phyloP scores from a whole-genome alignment of 192 early-diverging fungal species.

The Rhizophlyctis rosea region DNA sequence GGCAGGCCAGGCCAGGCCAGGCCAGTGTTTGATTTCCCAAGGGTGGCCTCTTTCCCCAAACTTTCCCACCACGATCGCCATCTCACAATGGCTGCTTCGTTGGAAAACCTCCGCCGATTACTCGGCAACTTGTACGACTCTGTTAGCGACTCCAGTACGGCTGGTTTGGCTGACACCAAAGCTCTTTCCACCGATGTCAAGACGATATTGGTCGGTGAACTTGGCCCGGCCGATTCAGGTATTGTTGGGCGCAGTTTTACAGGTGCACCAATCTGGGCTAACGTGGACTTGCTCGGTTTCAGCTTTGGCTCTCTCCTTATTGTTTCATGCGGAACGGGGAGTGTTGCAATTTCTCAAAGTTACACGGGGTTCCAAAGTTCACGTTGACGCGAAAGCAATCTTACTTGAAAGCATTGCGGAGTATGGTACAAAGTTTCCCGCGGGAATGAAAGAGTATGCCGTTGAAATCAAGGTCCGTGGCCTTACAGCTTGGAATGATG shows the following conservation, averaged over 20 bases:
- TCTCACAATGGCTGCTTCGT: not conserved
- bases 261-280: not conserved
- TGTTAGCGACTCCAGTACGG: not conserved
- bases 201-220: not conserved
- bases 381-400: conserved; percentile 28
- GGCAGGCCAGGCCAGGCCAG: no score
- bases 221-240: not conserved
- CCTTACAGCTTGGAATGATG: no score
- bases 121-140: not conserved
- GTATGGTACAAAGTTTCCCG: conserved; percentile 8
- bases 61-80: not conserved
- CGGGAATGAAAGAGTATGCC: conserved; percentile 10
- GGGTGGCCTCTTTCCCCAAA: no score
- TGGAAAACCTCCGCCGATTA: not conserved
- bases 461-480: conserved; percentile 28
- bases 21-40: no score
- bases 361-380: conserved; percentile 11
- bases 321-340: conserved; percentile 34
- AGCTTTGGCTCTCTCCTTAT: conserved; percentile 18
- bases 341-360: conserved; percentile 21
- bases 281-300: not conserved
- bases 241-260: not conserved
- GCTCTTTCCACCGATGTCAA: conserved; percentile 1
- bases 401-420: conserved; percentile 19
- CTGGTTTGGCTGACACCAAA: not conserved